Evolutionary conservation across 2,329 filamentous ascomycete species (phyloP).

Genomic region (Seiridium cupressi): DNA sequence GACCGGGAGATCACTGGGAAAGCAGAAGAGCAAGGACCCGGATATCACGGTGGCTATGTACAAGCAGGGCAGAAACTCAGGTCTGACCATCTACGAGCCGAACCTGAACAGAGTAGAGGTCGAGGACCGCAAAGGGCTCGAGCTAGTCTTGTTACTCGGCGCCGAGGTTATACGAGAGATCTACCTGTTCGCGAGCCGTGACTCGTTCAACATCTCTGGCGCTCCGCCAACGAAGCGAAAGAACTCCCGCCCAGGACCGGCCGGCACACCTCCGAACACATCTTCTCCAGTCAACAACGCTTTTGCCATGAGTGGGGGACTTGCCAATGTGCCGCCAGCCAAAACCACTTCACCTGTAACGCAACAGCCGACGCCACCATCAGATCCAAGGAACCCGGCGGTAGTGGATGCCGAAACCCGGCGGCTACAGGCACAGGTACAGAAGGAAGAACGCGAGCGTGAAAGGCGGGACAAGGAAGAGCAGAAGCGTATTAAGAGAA

Average conservation of each 20-base stretch:
- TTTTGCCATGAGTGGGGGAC: slow-evolving; percentile 39
- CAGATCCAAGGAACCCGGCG: slow-evolving; percentile 31
- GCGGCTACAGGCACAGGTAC: slow-evolving; percentile 59
- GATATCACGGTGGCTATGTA: slow-evolving; percentile 95
- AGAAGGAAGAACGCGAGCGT: slow-evolving; percentile 53
- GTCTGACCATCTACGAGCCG: slow-evolving; percentile 85
- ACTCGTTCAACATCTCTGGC: slow-evolving; percentile 75
- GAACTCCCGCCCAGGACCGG: slow-evolving; percentile 40
- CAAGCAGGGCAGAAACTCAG: slow-evolving; percentile 62
- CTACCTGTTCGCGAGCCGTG: slow-evolving; percentile 62
- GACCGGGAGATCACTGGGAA: slow-evolving; percentile 71
- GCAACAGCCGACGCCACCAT: slow-evolving; percentile 20
- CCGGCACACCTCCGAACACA: slow-evolving; percentile 22
- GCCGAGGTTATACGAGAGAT: slow-evolving; percentile 66
- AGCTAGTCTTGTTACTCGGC: slow-evolving; percentile 70
- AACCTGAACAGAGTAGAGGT: slow-evolving; percentile 89
- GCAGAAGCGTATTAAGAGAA: slow-evolving; percentile 58
- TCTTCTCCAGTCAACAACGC: slow-evolving; percentile 14
- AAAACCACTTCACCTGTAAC: slow-evolving; percentile 26
- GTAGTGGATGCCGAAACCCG: slow-evolving; percentile 75
- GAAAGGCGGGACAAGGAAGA: slow-evolving; percentile 54
- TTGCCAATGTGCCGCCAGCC: slow-evolving; percentile 41
- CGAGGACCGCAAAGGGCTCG: slow-evolving; percentile 90
- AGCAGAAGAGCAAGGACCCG: slow-evolving; percentile 82
- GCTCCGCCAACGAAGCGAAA: slow-evolving; percentile 33